Percentiles rank a stretch among this genome's conserved stretches.
phyloP scores from a whole-genome alignment of 1,139 yeast species.

The Lipomyces yarrowii region DNA sequence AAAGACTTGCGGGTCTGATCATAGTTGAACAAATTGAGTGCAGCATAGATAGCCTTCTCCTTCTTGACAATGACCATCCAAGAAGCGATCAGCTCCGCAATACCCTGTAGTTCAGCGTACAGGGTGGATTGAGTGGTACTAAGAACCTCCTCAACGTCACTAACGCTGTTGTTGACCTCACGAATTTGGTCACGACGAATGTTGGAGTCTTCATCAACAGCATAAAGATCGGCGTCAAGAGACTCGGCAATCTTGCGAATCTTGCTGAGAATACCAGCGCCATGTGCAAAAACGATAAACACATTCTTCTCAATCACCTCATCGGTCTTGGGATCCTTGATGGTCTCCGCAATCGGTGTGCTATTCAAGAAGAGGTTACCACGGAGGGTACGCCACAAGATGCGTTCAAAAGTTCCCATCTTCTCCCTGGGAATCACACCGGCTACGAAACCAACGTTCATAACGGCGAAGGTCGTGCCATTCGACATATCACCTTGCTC shows the following conservation, averaged over 20 bases:
- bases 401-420: slow-evolving; percentile 73
- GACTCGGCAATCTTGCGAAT: slow-evolving; percentile 80
- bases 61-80: slow-evolving; percentile 69
- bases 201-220: slow-evolving; percentile 61
- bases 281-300: slow-evolving; percentile 87
- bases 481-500: slow-evolving; percentile 34
- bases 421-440: slow-evolving; percentile 82
- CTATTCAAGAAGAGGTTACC: slow-evolving; percentile 83
- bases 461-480: slow-evolving; percentile 34
- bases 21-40: slow-evolving; percentile 78
- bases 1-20: slow-evolving; percentile 84
- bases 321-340: slow-evolving; percentile 54
- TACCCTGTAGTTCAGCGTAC: slow-evolving; percentile 71
- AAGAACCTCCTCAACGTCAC: slow-evolving; percentile 69
- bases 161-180: slow-evolving; percentile 60
- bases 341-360: slow-evolving; percentile 64
- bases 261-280: slow-evolving; percentile 66
- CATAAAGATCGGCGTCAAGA: slow-evolving; percentile 75
- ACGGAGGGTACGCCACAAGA: slow-evolving; percentile 89
- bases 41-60: slow-evolving; percentile 74
- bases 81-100: slow-evolving; percentile 67
- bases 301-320: slow-evolving; percentile 64
- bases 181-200: slow-evolving; percentile 60
- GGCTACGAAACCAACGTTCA: slow-evolving; percentile 63
- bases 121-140: slow-evolving; percentile 71